phyloP scores from a whole-genome alignment of 805 yeast genomes.

The Lachancea fermentati region DNA sequence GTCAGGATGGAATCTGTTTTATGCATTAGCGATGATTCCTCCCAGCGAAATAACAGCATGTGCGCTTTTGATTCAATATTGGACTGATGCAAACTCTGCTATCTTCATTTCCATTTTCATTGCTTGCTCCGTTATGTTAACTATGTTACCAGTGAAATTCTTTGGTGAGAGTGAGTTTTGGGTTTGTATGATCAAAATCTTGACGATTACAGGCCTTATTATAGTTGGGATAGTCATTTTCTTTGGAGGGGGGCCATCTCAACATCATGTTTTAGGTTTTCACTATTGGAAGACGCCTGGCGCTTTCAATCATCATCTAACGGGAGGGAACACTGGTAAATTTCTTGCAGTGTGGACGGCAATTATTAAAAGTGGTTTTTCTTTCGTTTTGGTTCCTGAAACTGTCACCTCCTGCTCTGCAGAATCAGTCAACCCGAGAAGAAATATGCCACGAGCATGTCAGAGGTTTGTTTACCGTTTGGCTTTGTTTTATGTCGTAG shows the following conservation, averaged over 20 bases:
- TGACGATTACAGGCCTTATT: slow-evolving; percentile 59
- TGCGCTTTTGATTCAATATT: slow-evolving; percentile 36
- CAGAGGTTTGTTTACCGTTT: slow-evolving; percentile 51
- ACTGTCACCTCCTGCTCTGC: slow-evolving; percentile 44
- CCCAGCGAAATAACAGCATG: slow-evolving; percentile 46
- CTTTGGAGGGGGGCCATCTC: slow-evolving; percentile 60
- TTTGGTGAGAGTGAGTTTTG: slow-evolving; percentile 57
- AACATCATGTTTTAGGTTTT: slow-evolving; percentile 47
- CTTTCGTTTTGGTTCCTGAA: slow-evolving; percentile 47
- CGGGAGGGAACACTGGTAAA: slow-evolving; percentile 38
- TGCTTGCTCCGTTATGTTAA: slow-evolving; percentile 11
- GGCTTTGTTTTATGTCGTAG: slow-evolving; percentile 45
- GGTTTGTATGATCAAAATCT: slow-evolving; percentile 58
- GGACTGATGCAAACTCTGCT: slow-evolving; percentile 38
- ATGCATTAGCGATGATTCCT: slow-evolving; percentile 41
- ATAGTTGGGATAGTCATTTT: slow-evolving; percentile 51
- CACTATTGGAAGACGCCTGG: slow-evolving; percentile 58
- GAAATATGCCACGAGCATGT: slow-evolving; percentile 47
- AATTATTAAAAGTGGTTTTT: slow-evolving; percentile 44
- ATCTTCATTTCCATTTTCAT: slow-evolving; percentile 36
- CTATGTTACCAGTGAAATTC: slow-evolving; percentile 15
- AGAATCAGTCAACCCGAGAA: slow-evolving; percentile 45
- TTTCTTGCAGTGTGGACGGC: slow-evolving; percentile 51
- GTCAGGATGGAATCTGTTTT: slow-evolving; percentile 48
- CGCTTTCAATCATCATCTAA: slow-evolving; percentile 34